A percentile compares a stretch with the other conserved stretches of the same genome.
phyloP scores from a whole-genome alignment of 208 protist species.

The Leishmania braziliensis region DNA sequence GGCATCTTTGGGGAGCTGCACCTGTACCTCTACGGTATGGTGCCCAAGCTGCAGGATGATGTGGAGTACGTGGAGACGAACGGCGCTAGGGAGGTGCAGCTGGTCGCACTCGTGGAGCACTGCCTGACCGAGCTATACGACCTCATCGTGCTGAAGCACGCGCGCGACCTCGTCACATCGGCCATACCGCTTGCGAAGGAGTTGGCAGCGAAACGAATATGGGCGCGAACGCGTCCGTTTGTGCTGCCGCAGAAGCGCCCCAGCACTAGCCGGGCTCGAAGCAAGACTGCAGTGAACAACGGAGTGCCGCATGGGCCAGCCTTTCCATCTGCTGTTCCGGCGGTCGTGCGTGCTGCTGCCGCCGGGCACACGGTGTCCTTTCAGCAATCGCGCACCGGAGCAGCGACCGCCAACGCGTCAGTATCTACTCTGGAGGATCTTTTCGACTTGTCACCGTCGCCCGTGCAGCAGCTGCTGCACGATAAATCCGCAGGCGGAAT shows the following conservation, averaged over 20 bases:
- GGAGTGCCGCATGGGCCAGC: background rate
- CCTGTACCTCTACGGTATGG: conserved; percentile 48
- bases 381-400: background rate
- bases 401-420: background rate
- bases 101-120: conserved; percentile 70
- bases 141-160: conserved; percentile 68
- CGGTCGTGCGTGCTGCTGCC: background rate
- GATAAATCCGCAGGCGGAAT: background rate
- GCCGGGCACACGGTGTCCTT: background rate
- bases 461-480: conserved; percentile 6
- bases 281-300: background rate
- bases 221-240: conserved; percentile 32
- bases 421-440: conserved; percentile 11
- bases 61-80: conserved; percentile 77
- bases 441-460: conserved; percentile 8
- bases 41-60: conserved; percentile 66
- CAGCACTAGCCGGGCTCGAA: conserved; percentile 1
- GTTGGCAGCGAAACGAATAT: conserved; percentile 62
- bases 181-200: conserved; percentile 81
- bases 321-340: conserved; percentile 5
- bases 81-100: conserved; percentile 46
- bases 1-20: conserved; percentile 79
- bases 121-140: conserved; percentile 90
- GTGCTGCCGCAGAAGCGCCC: conserved; percentile 26
- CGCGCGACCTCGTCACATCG: conserved; percentile 44